Base-by-base conservation (phyloP, 805 yeast genomes). In the Sugiyamaella boreocaroliniensis region DNA sequence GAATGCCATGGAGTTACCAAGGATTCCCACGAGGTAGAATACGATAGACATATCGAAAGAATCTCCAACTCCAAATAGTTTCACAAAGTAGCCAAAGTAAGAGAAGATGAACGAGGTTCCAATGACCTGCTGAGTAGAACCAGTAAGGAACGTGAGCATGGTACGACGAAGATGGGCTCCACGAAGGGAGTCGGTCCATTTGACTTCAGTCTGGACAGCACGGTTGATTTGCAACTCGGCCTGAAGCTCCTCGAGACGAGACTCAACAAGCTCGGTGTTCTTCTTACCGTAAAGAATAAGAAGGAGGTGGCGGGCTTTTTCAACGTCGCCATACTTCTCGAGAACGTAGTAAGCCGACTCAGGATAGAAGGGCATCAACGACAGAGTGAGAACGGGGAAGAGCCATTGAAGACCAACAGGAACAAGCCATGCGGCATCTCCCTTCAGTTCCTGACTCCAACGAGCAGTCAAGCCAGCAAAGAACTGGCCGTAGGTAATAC, bases 321-420 rank as follows among this genome's bases (percentile, higher is more conserved):
- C 48, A 15, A 15, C 18, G n/a, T 45, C 41, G 19, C 18, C 32
- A 10, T 34, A n/a, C 26, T 29, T 37, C 40, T 34, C 15, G 14
- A 45, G 16, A 9, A 20, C 6, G 15, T 41, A 48, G 26, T 48
- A 48, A 4, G 51, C 45, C n/a, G 51, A 48, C 22, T 48, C 51
- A 11, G 51, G 51, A 41, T 40, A 48, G 16, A 41, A 40, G 11
- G 46, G 51, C 51, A 48, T 42, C 11, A 42, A 22, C 20, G 26
- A 15, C n/a, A 47, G 32, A 18, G 50, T 47, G 19, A 47, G 1
- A 11, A 47, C 50, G 16, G 50, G 50, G 40, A 47, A 47, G 11
- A 47, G 43, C 50, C 50, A 47, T 20, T 47, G 50, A 2, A 47
- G 40, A 16, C 50, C 50, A 12, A 47, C 34, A 37, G 50, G 50